Conservation (phyloP, 1,284 basidiomycete genomes). For the Puccinia polysora region DNA sequence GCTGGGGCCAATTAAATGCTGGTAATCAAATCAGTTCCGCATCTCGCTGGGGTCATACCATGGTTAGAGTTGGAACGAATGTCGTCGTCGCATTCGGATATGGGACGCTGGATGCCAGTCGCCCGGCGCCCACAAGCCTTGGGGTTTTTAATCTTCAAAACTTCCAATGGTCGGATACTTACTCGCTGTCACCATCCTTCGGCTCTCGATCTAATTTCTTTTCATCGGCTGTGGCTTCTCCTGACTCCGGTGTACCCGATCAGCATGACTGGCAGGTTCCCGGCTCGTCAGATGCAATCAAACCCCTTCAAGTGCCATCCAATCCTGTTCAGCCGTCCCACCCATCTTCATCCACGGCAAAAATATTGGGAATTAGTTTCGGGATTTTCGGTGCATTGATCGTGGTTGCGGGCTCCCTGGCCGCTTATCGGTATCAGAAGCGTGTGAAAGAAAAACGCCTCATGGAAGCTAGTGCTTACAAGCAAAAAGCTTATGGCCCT, state of each 20-base stretch:
- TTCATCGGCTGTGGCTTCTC: neutral
- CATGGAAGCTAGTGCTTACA: slow-evolving; percentile 24
- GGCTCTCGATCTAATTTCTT: neutral
- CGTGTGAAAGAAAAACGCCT: neutral
- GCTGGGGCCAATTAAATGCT: slow-evolving; percentile 13
- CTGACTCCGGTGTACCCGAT: neutral
- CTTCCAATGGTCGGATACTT: slow-evolving; percentile 18
- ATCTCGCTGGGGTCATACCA: slow-evolving; percentile 35
- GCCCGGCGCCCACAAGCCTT: slow-evolving; percentile 9
- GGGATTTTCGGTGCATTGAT: slow-evolving; percentile 5
- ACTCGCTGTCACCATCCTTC: neutral
- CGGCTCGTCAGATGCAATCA: slow-evolving; percentile 13
- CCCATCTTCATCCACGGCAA: neutral
- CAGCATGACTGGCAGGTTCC: slow-evolving; percentile 17
- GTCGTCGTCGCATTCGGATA: slow-evolving; percentile 29
- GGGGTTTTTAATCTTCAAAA: slow-evolving; percentile 18
- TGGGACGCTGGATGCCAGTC: slow-evolving; percentile 18
- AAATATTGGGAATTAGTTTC: slow-evolving; percentile 6
- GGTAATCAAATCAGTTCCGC: neutral
- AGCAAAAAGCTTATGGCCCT: slow-evolving; percentile 24
- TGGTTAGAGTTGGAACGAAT: slow-evolving; percentile 27
- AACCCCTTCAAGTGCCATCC: neutral
- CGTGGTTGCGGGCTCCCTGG: slow-evolving; percentile 12
- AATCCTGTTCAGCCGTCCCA: neutral
- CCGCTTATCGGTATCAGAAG: slow-evolving; percentile 30